phyloP scores from a whole-genome alignment of 495 filamentous ascomycete species.

The Lasiosphaeria hispida region DNA sequence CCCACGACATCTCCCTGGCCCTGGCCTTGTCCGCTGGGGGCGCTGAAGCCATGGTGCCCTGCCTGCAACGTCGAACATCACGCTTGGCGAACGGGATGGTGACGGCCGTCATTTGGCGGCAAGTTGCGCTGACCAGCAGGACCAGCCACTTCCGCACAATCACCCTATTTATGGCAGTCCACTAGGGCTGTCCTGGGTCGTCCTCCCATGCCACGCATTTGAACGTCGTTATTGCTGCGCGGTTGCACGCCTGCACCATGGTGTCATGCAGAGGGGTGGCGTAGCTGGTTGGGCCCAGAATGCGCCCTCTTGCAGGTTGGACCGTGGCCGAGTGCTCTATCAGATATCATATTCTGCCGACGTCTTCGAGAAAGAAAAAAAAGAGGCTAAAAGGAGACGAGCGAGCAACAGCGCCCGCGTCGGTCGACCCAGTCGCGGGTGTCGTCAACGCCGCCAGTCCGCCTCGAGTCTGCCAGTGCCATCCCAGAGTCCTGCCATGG shows the following conservation, averaged over 20 bases:
- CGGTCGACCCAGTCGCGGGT: conserved; percentile 9
- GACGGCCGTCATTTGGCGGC: not conserved
- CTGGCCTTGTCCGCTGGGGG: no score
- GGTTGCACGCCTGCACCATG: not conserved
- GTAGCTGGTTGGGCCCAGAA: conserved; percentile 1
- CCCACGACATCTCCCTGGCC: not conserved
- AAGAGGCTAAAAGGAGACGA: not conserved
- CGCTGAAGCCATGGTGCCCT: no score
- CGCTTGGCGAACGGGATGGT: conserved; percentile 8
- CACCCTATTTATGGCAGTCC: conserved; percentile 10
- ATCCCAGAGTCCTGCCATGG: conserved; percentile 4
- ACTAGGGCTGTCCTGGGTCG: not conserved
- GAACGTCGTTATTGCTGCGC: not conserved
- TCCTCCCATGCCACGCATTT: not conserved
- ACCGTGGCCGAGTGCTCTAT: not conserved
- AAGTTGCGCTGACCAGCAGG: not conserved
- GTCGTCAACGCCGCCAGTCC: conserved; percentile 8
- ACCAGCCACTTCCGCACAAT: conserved; percentile 7
- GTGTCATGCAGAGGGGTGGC: conserved; percentile 8
- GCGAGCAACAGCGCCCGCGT: not conserved
- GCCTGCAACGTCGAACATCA: conserved; percentile 2
- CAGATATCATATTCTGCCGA: conserved; percentile 11
- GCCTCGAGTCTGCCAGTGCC: not conserved
- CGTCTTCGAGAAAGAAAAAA: not conserved
- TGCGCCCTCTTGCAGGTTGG: not conserved